Percentiles rank a stretch among this genome's conserved stretches.
Evolutionary conservation across 768 basidiomycete genomes (phyloP).

Genomic region (Amanita exitialis): DNA sequence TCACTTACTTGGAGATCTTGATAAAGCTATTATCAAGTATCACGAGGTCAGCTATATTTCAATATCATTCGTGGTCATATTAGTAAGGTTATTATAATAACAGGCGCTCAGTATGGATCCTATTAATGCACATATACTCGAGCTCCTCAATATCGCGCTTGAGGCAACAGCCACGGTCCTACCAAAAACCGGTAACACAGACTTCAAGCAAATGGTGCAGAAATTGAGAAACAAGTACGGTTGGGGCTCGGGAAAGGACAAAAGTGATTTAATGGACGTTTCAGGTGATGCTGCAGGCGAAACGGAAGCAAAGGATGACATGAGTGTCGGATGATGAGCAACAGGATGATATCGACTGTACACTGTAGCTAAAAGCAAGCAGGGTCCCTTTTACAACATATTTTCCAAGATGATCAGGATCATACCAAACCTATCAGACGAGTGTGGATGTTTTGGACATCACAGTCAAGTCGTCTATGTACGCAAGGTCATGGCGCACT

Average conservation of each 20-base stretch:
- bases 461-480: background rate
- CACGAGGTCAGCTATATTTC: slow-evolving; percentile 59
- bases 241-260: slow-evolving; percentile 20
- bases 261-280: slow-evolving; percentile 13
- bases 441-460: background rate
- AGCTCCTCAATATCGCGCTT: slow-evolving; percentile 73
- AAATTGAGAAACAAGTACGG: slow-evolving; percentile 23
- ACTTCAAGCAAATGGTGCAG: slow-evolving; percentile 21
- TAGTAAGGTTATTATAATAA: background rate
- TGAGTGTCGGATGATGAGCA: slow-evolving; percentile 18
- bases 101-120: slow-evolving; percentile 77
- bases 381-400: background rate
- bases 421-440: background rate
- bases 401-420: background rate
- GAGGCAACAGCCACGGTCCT: slow-evolving; percentile 29
- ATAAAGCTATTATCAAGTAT: slow-evolving; percentile 81
- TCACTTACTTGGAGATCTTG: slow-evolving; percentile 62
- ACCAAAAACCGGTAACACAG: slow-evolving; percentile 13
- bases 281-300: slow-evolving; percentile 9
- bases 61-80: background rate
- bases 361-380: background rate
- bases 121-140: slow-evolving; percentile 72
- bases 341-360: background rate
- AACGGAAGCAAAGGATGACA: slow-evolving; percentile 14
- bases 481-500: slow-evolving; percentile 11